Evolutionary conservation across 148 eudicot species (phyloP).

Genomic region (Vaccinium corymbosum): DNA sequence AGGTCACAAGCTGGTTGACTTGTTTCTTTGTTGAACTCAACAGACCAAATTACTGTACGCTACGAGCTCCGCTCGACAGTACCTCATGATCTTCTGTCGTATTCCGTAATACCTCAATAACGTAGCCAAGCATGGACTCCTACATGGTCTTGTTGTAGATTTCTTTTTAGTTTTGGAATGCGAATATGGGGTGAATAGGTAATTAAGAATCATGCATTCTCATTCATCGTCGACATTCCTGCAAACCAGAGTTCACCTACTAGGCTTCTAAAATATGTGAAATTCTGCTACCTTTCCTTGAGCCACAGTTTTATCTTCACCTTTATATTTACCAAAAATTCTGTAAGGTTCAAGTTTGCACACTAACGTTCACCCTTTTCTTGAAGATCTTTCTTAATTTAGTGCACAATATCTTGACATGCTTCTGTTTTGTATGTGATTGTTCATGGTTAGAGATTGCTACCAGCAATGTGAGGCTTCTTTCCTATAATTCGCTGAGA

Average conservation of each 20-base stretch:
- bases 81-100: too few relatives aligned
- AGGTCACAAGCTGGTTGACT: too few relatives aligned
- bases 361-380: not conserved
- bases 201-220: not conserved
- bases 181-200: not conserved
- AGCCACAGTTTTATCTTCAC: not conserved
- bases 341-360: not conserved
- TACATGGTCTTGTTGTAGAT: not conserved
- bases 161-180: not conserved
- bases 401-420: not conserved
- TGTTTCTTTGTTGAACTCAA: too few relatives aligned
- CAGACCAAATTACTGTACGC: too few relatives aligned
- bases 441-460: slow-evolving; percentile 29
- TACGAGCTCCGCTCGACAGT: too few relatives aligned
- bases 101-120: too few relatives aligned
- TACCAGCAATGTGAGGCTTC: slow-evolving; percentile 34
- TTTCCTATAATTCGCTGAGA: slow-evolving; percentile 44
- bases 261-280: not conserved
- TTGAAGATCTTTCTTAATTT: not conserved
- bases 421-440: not conserved
- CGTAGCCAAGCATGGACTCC: too few relatives aligned
- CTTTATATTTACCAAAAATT: not conserved
- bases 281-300: not conserved
- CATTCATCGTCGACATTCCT: not conserved
- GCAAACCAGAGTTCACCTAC: not conserved